These are phyloP conservation scores for Apiospora kogelbergensis DNA, from an alignment of 2,329 filamentous ascomycete genomes.

Conservation along the genomic window DNA sequence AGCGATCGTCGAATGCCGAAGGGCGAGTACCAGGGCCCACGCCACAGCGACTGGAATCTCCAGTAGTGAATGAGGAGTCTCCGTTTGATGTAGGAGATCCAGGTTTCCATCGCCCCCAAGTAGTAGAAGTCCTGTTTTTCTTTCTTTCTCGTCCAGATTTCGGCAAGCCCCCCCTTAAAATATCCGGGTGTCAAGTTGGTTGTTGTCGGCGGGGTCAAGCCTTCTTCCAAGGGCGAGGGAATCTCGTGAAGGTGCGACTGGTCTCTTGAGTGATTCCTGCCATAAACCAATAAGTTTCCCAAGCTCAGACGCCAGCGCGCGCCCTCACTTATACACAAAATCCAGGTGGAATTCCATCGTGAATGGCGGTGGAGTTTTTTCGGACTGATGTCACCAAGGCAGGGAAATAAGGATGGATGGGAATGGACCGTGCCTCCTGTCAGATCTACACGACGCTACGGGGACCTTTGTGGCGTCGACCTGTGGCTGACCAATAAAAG, in stretches of 20 bases:
- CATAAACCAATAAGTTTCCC: neutral
- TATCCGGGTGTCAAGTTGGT: neutral
- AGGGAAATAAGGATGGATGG: slow-evolving; percentile 6
- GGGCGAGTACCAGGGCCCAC: slow-evolving; percentile 1
- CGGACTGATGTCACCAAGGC: slow-evolving; percentile 1
- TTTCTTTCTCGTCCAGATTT: neutral
- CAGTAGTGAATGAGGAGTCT: slow-evolving; percentile 6
- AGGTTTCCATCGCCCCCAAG: slow-evolving; percentile 5
- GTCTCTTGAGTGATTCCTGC: neutral
- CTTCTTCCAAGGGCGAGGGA: neutral
- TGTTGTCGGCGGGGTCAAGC: slow-evolving; percentile 1
- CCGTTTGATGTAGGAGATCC: slow-evolving; percentile 5
- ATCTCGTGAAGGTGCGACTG: neutral
- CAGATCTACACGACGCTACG: slow-evolving; percentile 1
- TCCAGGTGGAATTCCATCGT: slow-evolving; percentile 5
- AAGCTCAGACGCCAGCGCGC: slow-evolving; percentile 4
- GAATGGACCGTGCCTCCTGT: slow-evolving; percentile 7
- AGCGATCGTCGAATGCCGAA: neutral
- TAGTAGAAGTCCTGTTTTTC: neutral
- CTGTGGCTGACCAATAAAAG: neutral
- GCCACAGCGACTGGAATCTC: slow-evolving; percentile 3
- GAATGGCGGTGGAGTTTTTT: slow-evolving; percentile 7
- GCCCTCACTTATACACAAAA: slow-evolving; percentile 4
- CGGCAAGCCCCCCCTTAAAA: neutral
- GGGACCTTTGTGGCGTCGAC: neutral